These are phyloP conservation scores for Penicillium digitatum DNA, from an alignment of 2,329 filamentous ascomycete species.

Conservation along the genomic window DNA sequence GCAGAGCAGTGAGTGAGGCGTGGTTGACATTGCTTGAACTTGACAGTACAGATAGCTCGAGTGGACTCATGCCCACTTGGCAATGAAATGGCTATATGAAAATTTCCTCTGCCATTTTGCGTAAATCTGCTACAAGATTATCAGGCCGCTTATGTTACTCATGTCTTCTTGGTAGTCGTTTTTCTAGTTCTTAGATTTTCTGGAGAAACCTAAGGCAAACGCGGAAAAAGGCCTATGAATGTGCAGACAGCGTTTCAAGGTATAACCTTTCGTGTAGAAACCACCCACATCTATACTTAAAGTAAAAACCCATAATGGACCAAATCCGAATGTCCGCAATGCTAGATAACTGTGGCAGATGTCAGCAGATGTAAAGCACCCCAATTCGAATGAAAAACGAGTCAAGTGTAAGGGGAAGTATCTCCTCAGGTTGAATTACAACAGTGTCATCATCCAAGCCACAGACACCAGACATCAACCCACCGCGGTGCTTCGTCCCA, in stretches of 20 bases:
- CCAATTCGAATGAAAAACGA: neutral
- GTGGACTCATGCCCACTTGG: neutral
- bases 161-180: too few species aligned
- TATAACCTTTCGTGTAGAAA: neutral
- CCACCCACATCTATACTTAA: neutral
- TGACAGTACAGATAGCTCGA: neutral
- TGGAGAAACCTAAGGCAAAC: too few species aligned
- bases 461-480: conserved; percentile 19
- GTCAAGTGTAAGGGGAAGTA: neutral
- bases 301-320: neutral
- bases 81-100: conserved; percentile 1
- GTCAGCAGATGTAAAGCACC: neutral
- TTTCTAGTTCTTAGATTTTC: too few species aligned
- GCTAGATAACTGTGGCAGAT: neutral
- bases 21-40: neutral
- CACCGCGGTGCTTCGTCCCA: conserved; percentile 29
- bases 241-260: too few species aligned
- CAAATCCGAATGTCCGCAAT: too few species aligned
- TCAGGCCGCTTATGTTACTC: neutral
- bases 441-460: conserved; percentile 38
- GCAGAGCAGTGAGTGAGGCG: neutral
- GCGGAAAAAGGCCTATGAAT: too few species aligned
- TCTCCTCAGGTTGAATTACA: conserved; percentile 48
- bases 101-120: neutral
- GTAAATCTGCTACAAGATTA: neutral